Base-by-base conservation (phyloP, 306 rosid genomes). In the Arachis stenosperma region DNA sequence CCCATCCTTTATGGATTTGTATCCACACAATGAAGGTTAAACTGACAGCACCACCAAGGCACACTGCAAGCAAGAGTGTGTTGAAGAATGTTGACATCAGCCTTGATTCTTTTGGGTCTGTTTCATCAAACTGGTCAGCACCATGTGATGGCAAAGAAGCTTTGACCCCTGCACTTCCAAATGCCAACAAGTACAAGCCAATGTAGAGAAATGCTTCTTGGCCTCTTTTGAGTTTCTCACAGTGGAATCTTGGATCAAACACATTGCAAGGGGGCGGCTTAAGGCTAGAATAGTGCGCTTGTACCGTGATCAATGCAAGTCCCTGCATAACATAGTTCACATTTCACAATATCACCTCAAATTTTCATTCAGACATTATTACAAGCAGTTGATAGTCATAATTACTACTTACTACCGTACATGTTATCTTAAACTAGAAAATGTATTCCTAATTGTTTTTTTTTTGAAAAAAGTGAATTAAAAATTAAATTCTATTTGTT, bases 101-200 rank as follows among this genome's bases (percentile, higher is more conserved):
- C 55, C 9, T 77, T 12, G 85, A 75, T 83, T 94, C 98, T 70
- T 80, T 84, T 5, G 90, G 96, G 74, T 91, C 97, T 1, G 76
- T 78, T 58, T 89, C 92, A 9, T 94, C 92, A 60, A 88, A 94
- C 72, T 94, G 98, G 55, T 94, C 97, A 0, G 98, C 98, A 4
- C 98, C 97, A 64, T 94, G 98, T 29, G 97, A 55, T 11, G 98
- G 98, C 40, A 91, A 71, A 0, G 88, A 74, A 42, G 98, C 97
- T 83, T 89, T 94, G 40, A 86, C 4, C 66, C 97, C 98, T 0
- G 96, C 90, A 44, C 78, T 67, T 2, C 96, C 96, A 0, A 65
- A 73, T 2, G 94, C 96, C 70, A 89, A 37, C 62, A 73, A 10
- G 84, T 94, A 94, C 15, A 94, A 86, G 39, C 90, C 88, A 61